phyloP scores from a whole-genome alignment of 805 yeast species.

The Komagataella phaffii region DNA sequence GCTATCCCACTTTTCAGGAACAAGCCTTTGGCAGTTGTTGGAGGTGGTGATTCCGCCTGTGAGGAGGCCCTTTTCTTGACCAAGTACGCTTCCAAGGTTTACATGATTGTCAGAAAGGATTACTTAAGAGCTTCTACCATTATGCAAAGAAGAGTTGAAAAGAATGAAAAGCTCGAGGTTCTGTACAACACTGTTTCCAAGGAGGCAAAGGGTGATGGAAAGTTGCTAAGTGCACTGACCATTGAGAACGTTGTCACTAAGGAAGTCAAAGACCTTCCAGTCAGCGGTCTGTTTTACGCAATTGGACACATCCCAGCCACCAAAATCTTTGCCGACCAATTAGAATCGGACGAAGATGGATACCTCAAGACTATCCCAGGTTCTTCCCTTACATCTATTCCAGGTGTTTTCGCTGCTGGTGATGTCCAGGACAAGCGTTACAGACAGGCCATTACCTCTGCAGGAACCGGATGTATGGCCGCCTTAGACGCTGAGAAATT shows the following conservation, averaged over 20 bases:
- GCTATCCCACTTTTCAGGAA: constrained; percentile 98
- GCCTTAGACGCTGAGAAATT: constrained; percentile 89
- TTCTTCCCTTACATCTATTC: constrained; percentile 68
- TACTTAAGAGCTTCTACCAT: constrained; percentile 87
- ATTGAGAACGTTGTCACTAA: constrained; percentile 64
- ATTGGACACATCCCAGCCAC: constrained; percentile 98
- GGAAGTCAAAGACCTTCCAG: constrained; percentile 55
- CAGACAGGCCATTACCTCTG: constrained; percentile 98
- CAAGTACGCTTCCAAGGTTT: constrained; percentile 95
- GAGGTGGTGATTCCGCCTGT: constrained; percentile 99
- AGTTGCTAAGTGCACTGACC: constrained; percentile 50
- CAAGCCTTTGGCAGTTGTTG: constrained; percentile 94
- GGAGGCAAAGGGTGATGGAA: constrained; percentile 93
- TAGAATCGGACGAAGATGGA: constrained; percentile 78
- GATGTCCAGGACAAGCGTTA: constrained; percentile 95
- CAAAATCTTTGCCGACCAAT: constrained; percentile 56
- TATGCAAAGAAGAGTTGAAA: constrained; percentile 87
- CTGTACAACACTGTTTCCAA: constrained; percentile 73
- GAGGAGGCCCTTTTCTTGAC: constrained; percentile 97
- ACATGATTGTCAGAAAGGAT: constrained; percentile 87
- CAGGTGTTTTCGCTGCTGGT: constrained; percentile 96
- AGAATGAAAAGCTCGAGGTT: constrained; percentile 82
- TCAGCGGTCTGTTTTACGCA: constrained; percentile 92
- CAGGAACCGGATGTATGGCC: constrained; percentile 99
- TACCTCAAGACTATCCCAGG: constrained; percentile 88